A percentile compares a stretch with the other conserved stretches of the same genome.
Conservation (phyloP, 257 asterid species). For the Solanum chiquidenum region DNA sequence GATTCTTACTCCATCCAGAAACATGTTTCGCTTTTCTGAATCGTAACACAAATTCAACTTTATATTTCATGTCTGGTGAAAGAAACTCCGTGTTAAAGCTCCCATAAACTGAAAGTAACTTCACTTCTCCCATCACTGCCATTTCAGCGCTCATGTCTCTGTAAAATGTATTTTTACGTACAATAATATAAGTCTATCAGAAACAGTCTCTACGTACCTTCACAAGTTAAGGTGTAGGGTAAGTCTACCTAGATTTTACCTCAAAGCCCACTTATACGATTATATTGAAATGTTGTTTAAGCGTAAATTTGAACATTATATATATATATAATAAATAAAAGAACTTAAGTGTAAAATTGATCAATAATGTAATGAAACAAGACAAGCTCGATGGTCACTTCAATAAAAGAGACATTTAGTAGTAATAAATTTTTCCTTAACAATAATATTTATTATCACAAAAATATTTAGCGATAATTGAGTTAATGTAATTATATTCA, state of each 20-base stretch:
- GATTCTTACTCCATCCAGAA: background rate
- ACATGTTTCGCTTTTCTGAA: background rate
- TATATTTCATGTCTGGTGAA: background rate
- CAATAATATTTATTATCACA: too few relatives aligned
- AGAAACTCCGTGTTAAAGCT: background rate
- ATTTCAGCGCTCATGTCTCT: background rate
- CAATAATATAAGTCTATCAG: background rate
- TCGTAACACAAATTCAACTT: background rate
- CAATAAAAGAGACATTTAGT: too few relatives aligned
- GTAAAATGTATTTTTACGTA: background rate
- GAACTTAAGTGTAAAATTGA: background rate
- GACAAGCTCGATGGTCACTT: too few relatives aligned
- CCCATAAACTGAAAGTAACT: background rate
- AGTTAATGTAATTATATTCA: too few relatives aligned
- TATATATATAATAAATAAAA: too few relatives aligned
- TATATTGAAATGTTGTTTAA: too few relatives aligned
- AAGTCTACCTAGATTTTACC: too few relatives aligned
- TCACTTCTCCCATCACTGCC: background rate
- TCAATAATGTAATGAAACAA: background rate
- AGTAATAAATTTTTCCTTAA: too few relatives aligned
- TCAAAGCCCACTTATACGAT: background rate
- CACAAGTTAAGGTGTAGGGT: background rate
- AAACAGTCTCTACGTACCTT: background rate
- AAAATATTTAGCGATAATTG: too few relatives aligned
- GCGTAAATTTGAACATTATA: background rate